A percentile compares a stretch with the other conserved stretches of the same genome.
Evolutionary conservation across 768 basidiomycete species (phyloP).

Genomic region (Mrakia gelida): DNA sequence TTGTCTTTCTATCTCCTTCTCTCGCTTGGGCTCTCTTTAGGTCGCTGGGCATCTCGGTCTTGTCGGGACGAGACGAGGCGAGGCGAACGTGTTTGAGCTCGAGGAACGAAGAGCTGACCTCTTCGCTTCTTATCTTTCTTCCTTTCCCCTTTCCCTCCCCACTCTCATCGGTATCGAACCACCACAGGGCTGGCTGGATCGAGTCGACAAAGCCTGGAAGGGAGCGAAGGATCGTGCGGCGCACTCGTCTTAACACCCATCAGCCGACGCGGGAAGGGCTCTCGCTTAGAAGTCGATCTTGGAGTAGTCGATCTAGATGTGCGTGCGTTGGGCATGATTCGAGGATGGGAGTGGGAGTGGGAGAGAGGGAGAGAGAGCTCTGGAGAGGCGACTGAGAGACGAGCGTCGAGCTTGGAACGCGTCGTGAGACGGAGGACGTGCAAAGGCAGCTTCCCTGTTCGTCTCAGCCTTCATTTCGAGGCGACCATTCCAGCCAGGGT

Average conservation of each 20-base stretch:
- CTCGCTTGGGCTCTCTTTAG: background rate
- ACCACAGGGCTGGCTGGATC: slow-evolving; percentile 59
- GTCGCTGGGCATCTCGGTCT: too few species aligned
- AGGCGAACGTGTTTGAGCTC: background rate
- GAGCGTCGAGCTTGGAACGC: too few species aligned
- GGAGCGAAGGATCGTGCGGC: slow-evolving; percentile 36
- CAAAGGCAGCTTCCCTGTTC: too few species aligned
- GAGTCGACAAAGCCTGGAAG: slow-evolving; percentile 68
- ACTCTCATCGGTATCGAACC: background rate
- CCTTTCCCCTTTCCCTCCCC: background rate
- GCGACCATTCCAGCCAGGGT: too few species aligned
- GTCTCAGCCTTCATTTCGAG: too few species aligned
- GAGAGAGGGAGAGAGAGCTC: too few species aligned
- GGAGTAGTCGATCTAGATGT: too few species aligned
- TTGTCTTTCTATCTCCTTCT: background rate
- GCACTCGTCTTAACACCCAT: background rate
- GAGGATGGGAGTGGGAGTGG: too few species aligned
- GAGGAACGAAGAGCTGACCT: background rate
- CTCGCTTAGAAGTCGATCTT: too few species aligned
- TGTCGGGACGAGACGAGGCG: background rate
- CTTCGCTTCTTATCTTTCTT: background rate
- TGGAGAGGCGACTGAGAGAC: too few species aligned
- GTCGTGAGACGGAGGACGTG: too few species aligned
- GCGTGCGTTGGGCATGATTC: too few species aligned
- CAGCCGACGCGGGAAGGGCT: background rate